phyloP scores from a whole-genome alignment of 768 basidiomycete genomes.

The Hortiboletus campestris region DNA sequence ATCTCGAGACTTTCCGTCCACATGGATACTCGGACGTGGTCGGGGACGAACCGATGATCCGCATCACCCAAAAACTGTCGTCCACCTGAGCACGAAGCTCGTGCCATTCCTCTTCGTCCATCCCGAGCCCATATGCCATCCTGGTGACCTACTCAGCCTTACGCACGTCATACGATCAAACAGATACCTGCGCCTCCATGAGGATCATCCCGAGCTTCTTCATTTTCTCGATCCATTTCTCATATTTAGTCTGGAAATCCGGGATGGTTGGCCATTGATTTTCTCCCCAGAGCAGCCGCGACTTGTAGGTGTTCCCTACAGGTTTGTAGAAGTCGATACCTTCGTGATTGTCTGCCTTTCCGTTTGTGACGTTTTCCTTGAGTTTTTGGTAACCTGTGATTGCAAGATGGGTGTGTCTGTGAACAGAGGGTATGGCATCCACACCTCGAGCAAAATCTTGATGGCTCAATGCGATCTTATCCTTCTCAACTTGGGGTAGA shows the following conservation, averaged over 20 bases:
- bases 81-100: slow-evolving; percentile 68
- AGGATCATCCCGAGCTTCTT: slow-evolving; percentile 73
- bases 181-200: slow-evolving; percentile 73
- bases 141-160: slow-evolving; percentile 35
- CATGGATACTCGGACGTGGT: neutral
- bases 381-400: slow-evolving; percentile 71
- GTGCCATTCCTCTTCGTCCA: slow-evolving; percentile 68
- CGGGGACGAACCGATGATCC: slow-evolving; percentile 61
- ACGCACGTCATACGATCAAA: neutral
- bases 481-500: slow-evolving; percentile 75
- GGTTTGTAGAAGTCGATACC: slow-evolving; percentile 81
- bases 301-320: slow-evolving; percentile 65
- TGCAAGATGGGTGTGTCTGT: neutral
- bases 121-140: slow-evolving; percentile 79
- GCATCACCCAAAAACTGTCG: slow-evolving; percentile 89
- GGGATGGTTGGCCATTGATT: slow-evolving; percentile 79
- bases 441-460: slow-evolving; percentile 78
- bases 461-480: slow-evolving; percentile 61
- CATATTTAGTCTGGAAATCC: slow-evolving; percentile 61
- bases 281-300: slow-evolving; percentile 73
- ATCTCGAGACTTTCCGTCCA: neutral
- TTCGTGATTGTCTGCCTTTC: slow-evolving; percentile 83
- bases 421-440: neutral
- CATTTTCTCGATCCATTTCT: slow-evolving; percentile 85
- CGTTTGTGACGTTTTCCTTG: slow-evolving; percentile 84